Evolutionary conservation across 176 grass and related monocot genomes (phyloP).

Genomic region (Puya raimondii): DNA sequence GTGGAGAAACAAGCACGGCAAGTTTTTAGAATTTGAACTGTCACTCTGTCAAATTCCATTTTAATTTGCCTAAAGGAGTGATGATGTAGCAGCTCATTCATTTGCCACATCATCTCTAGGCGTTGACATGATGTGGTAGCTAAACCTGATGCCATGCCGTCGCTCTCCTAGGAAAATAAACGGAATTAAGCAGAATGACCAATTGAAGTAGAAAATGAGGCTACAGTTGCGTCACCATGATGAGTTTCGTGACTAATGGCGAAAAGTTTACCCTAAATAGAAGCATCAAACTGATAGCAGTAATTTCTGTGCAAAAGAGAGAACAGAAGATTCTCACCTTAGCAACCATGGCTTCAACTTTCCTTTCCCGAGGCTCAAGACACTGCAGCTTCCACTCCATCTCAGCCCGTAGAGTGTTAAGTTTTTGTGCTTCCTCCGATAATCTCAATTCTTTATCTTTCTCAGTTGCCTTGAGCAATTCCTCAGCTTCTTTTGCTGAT

Average conservation of each 20-base stretch:
- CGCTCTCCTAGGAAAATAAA: too few species aligned
- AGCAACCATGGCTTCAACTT: slow-evolving; percentile 32
- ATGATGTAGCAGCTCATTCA: too few species aligned
- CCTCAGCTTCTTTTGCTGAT: slow-evolving; percentile 38
- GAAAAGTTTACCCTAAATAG: not conserved
- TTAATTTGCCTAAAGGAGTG: too few species aligned
- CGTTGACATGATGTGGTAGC: too few species aligned
- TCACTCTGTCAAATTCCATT: not conserved
- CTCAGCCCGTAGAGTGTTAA: slow-evolving; percentile 45
- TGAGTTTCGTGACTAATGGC: not conserved
- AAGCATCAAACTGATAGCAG: too few species aligned
- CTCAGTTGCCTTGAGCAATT: slow-evolving; percentile 37
- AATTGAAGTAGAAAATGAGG: too few species aligned
- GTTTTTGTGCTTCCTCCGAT: slow-evolving; percentile 38
- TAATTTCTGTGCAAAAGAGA: not conserved
- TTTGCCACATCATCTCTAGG: too few species aligned
- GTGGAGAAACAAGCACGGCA: slow-evolving; percentile 1
- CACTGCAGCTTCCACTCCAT: slow-evolving; percentile 43
- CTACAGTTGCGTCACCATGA: too few species aligned
- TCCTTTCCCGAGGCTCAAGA: slow-evolving; percentile 39
- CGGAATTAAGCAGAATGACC: too few species aligned
- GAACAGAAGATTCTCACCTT: slow-evolving; percentile 29
- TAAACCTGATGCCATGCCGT: too few species aligned
- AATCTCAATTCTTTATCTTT: slow-evolving; percentile 50
- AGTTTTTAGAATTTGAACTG: not conserved